These are phyloP conservation scores for Citrullus amarus DNA, from an alignment of 306 rosid genomes.

Conservation along the genomic window DNA sequence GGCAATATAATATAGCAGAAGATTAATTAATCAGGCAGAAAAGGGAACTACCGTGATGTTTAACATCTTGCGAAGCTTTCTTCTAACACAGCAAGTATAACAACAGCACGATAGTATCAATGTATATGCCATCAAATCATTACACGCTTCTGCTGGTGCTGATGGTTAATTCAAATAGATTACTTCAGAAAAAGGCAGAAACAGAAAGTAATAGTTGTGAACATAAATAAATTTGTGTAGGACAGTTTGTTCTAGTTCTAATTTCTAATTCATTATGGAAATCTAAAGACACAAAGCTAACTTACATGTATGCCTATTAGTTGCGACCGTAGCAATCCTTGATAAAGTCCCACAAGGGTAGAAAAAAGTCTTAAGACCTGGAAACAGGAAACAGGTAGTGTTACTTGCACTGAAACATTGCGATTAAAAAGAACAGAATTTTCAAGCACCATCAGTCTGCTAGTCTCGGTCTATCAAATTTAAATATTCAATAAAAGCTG, in stretches of 20 bases:
- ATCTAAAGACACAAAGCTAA: conserved; percentile 7
- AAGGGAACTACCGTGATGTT: conserved; percentile 67
- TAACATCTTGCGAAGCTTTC: conserved; percentile 79
- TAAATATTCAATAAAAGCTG: no score
- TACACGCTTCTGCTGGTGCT: conserved; percentile 84
- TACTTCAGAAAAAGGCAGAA: background rate
- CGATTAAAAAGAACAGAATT: background rate
- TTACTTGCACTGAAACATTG: background rate
- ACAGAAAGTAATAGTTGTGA: background rate
- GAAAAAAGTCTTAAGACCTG: conserved; percentile 87
- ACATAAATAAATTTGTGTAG: background rate
- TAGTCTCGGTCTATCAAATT: background rate
- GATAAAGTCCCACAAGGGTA: conserved; percentile 94
- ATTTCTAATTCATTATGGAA: background rate
- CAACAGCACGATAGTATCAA: conserved; percentile 86
- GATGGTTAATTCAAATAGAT: conserved; percentile 15
- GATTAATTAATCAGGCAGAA: conserved; percentile 1
- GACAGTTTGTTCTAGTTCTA: background rate
- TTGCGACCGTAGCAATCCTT: conserved; percentile 79
- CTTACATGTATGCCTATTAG: conserved; percentile 80
- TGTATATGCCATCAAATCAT: conserved; percentile 92
- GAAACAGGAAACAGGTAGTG: background rate
- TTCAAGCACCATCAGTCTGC: background rate
- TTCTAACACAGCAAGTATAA: conserved; percentile 83
- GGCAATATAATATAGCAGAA: background rate